phyloP scores from a whole-genome alignment of 768 basidiomycete species.

The Rhodotorula taiwanensis region DNA sequence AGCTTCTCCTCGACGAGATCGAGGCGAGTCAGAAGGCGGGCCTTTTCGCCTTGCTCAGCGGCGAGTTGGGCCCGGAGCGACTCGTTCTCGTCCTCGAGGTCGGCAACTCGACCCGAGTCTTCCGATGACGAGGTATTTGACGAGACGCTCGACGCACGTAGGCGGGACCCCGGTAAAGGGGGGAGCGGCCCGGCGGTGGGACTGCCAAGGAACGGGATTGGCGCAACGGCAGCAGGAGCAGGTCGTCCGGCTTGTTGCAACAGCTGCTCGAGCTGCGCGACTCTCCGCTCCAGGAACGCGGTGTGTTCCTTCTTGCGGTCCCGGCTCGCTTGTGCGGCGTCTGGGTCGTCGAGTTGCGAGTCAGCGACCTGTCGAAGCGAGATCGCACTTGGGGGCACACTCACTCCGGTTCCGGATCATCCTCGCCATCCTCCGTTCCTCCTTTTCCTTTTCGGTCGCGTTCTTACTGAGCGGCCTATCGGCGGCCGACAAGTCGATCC shows the following conservation, averaged over 20 bases:
- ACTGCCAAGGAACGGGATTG: not conserved
- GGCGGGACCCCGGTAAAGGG: not conserved
- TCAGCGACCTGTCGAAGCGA: not conserved
- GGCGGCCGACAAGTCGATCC: not conserved
- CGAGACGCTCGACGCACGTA: constrained; percentile 1
- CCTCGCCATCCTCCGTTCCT: constrained; percentile 20
- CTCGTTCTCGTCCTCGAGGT: constrained; percentile 35
- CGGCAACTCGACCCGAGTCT: constrained; percentile 9
- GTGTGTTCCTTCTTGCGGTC: constrained; percentile 37
- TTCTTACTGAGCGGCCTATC: not conserved
- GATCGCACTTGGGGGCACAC: not conserved
- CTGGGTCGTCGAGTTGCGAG: not conserved
- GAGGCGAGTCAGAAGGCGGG: constrained; percentile 20
- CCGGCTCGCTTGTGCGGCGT: constrained; percentile 34
- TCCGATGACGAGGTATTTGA: not conserved
- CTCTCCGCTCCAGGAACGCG: constrained; percentile 10
- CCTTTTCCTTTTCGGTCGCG: constrained; percentile 24
- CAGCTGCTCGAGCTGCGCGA: constrained; percentile 26
- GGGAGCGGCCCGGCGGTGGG: too few relatives aligned
- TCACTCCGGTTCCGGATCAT: constrained; percentile 37
- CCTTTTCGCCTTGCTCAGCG: constrained; percentile 20
- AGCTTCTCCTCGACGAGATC: constrained; percentile 14
- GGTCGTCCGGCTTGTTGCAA: not conserved
- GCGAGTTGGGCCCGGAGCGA: constrained; percentile 26
- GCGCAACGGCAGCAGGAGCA: not conserved